Evolutionary conservation across 352 stramenopile species (phyloP), one percentile per base, ranked within the genome.

Genomic region (Nothophytophthora sp.): DNA sequence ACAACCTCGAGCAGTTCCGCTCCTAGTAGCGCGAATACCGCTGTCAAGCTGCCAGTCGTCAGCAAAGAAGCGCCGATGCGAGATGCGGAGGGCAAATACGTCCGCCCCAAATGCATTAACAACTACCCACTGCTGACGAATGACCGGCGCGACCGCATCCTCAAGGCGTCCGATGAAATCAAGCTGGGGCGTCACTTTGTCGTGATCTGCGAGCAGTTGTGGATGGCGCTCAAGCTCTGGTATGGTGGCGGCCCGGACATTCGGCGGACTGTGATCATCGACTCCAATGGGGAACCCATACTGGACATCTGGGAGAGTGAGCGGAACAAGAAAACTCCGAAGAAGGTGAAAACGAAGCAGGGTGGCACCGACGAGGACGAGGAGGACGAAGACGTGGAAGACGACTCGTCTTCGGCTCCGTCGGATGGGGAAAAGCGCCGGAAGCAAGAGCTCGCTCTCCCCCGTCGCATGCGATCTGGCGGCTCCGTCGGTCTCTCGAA

Each of bases 191-290:
- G 86, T 25, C 85, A 97, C 49, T 96, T 91, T 55, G 70, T 94
- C 18, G 76, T 97, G 5, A 80, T 98, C 22, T 78, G 71, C 19
- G 86, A 94, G 51, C 79, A 88, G 43, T 68, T 97, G 8, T 98
- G 86, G 86, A 88, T 94, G 59, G 87, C 79, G 23, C 66, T 97
- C 5, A 94, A 97, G 49, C 49, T 87, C 8, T 98, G 92, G 92
- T 98, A 98, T 54, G 86, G 88, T 28, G 92, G 89, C 20, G 91
- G 88, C 0, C 92, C 92, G 1, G 74, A 92, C 47, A 79, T 98
- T 44, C 76, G 81, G 37, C 76, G 92, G 5, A 80, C 76, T n/a
- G 91, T 97, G 11, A 70, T 96, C 3, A 55, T 81, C 55, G 67
- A 70, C 16, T 59, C 66, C 13, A 75, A 77, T 47, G 86, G 86